Percentiles rank a stretch among this genome's conserved stretches.
These are phyloP conservation scores for Ceratobasidium sp. DNA, from an alignment of 1,284 basidiomycete species.

Conservation along the genomic window DNA sequence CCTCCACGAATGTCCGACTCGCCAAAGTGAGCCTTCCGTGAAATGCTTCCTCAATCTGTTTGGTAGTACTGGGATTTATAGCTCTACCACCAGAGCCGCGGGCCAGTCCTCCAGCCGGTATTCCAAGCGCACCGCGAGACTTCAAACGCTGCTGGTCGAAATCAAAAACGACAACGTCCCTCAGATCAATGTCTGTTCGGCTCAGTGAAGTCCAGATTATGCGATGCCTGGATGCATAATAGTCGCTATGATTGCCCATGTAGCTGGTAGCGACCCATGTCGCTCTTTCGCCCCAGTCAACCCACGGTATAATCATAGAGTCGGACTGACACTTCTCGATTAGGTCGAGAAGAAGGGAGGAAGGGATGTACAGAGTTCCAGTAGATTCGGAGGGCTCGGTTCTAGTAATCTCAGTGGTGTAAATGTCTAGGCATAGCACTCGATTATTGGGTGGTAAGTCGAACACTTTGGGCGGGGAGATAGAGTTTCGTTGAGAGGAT, in stretches of 20 bases:
- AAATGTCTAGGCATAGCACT: slow-evolving; percentile 12
- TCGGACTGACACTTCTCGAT: slow-evolving; percentile 12
- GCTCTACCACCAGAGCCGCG: background rate
- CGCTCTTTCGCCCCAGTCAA: slow-evolving; percentile 5
- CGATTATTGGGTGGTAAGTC: slow-evolving; percentile 17
- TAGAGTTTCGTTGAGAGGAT: slow-evolving; percentile 11
- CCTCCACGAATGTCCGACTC: background rate
- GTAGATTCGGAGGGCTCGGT: background rate
- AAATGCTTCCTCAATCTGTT: background rate
- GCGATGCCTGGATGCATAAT: slow-evolving; percentile 34
- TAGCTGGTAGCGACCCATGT: slow-evolving; percentile 24
- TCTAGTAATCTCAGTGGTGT: background rate
- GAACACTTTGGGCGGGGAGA: background rate
- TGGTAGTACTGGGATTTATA: background rate
- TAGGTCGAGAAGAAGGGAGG: slow-evolving; percentile 8
- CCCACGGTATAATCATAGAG: slow-evolving; percentile 11
- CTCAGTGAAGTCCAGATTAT: slow-evolving; percentile 1
- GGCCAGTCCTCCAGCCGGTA: too few relatives aligned
- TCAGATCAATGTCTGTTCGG: background rate
- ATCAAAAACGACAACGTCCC: slow-evolving; percentile 19
- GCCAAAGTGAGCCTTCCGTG: background rate
- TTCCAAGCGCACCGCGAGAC: too few relatives aligned
- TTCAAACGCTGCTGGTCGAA: slow-evolving; percentile 12
- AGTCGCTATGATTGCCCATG: slow-evolving; percentile 12
- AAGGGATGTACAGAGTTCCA: slow-evolving; percentile 11